phyloP scores from a whole-genome alignment of 108 stramenopile species.

The Pseudonitzschia multistriata region DNA sequence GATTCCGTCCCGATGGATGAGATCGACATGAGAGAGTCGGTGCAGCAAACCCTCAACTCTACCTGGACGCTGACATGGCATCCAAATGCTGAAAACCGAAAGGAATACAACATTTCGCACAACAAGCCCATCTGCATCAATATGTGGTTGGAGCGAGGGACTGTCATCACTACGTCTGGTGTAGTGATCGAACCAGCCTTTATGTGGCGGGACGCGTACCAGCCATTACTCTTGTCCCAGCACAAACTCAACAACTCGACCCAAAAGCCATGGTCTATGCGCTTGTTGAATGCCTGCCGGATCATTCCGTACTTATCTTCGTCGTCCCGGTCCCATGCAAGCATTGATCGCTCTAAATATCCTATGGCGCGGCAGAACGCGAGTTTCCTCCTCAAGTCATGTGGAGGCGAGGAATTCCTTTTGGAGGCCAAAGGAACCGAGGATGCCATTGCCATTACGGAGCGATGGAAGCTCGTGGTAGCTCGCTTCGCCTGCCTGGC shows the following conservation, averaged over 20 bases:
- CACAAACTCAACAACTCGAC: conserved; percentile 26
- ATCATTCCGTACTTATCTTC: conserved; percentile 14
- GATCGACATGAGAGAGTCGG: conserved; percentile 15
- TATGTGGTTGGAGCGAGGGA: conserved; percentile 43
- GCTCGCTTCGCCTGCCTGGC: conserved; percentile 42
- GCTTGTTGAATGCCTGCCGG: conserved; percentile 37
- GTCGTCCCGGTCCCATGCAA: neutral
- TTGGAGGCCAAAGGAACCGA: conserved; percentile 22
- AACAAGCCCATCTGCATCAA: conserved; percentile 32
- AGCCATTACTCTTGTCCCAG: conserved; percentile 16
- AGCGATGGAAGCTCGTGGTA: conserved; percentile 38
- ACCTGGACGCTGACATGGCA: conserved; percentile 47
- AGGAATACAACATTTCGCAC: conserved; percentile 20
- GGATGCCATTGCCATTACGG: conserved; percentile 17
- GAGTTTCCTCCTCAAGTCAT: conserved; percentile 29
- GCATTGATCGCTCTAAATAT: conserved; percentile 19
- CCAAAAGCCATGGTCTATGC: conserved; percentile 43
- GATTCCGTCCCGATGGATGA: conserved; percentile 2
- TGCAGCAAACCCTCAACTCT: conserved; percentile 38
- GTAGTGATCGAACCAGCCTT: conserved; percentile 36
- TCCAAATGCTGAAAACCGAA: conserved; percentile 30
- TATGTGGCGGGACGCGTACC: conserved; percentile 47
- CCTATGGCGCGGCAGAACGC: conserved; percentile 27
- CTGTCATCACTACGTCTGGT: conserved; percentile 29
- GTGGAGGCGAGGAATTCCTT: conserved; percentile 33